These are phyloP conservation scores for Cynanchum wilfordii DNA, from an alignment of 257 asterid species.

Conservation along the genomic window DNA sequence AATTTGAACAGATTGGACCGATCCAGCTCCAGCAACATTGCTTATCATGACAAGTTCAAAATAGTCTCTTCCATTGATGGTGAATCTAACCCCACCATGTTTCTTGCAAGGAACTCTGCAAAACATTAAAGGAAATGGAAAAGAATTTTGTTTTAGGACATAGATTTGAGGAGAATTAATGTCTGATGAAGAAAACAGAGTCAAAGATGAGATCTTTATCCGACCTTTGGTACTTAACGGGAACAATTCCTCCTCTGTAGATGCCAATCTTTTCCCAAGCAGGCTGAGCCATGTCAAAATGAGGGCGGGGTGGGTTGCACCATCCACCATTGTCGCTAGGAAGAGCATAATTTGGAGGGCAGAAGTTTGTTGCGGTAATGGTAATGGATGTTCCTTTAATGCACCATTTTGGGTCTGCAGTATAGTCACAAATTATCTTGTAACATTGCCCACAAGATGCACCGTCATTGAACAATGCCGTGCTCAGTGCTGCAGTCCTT, in stretches of 20 bases:
- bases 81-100: constrained; percentile 76
- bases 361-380: constrained; percentile 36
- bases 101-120: constrained; percentile 82
- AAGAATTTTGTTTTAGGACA: background rate
- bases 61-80: constrained; percentile 61
- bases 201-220: background rate
- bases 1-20: constrained; percentile 52
- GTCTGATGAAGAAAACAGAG: background rate
- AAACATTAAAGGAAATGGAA: no score
- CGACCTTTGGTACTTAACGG: constrained; percentile 34
- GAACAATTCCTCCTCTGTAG: constrained; percentile 40
- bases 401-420: constrained; percentile 27
- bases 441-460: constrained; percentile 41
- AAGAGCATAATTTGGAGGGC: constrained; percentile 37
- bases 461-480: constrained; percentile 38
- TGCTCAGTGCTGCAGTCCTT: constrained; percentile 36
- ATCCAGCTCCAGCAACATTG: constrained; percentile 82
- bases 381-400: constrained; percentile 29
- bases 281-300: constrained; percentile 45
- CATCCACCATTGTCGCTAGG: constrained; percentile 41
- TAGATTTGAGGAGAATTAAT: background rate
- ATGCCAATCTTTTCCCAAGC: constrained; percentile 39
- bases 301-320: constrained; percentile 43
- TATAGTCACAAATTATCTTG: constrained; percentile 34
- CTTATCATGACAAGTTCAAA: constrained; percentile 65